phyloP scores from a whole-genome alignment of 139 green algal species.

The Zygnema circumcarinatum region DNA sequence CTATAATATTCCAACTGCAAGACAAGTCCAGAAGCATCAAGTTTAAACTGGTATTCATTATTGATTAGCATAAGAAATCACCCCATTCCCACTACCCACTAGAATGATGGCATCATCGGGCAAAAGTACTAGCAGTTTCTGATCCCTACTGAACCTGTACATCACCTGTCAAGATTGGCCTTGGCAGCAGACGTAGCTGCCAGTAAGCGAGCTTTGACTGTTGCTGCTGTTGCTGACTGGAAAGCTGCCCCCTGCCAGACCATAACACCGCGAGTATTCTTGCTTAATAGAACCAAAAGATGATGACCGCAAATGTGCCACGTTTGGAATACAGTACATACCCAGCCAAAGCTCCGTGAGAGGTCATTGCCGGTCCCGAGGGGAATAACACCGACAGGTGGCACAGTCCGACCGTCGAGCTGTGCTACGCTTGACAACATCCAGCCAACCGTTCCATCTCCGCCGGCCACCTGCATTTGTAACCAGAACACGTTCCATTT shows the following conservation, averaged over 20 bases:
- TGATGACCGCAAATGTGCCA: too few relatives aligned
- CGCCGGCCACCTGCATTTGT: slow-evolving; percentile 52
- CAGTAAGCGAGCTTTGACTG: slow-evolving; percentile 1
- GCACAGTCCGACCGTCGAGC: slow-evolving; percentile 7
- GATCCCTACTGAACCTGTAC: too few relatives aligned
- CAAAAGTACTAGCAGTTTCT: neutral
- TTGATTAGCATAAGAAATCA: too few relatives aligned
- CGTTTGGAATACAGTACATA: slow-evolving; percentile 29
- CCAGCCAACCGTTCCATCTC: slow-evolving; percentile 60
- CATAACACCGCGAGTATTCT: too few relatives aligned
- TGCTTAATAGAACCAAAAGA: too few relatives aligned
- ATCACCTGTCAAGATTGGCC: slow-evolving; percentile 36
- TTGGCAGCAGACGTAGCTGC: neutral
- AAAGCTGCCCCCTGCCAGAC: slow-evolving; percentile 30
- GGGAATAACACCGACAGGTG: slow-evolving; percentile 47
- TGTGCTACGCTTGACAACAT: slow-evolving; percentile 20
- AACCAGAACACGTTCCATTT: neutral
- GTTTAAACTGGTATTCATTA: too few relatives aligned
- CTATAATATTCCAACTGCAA: slow-evolving; percentile 33
- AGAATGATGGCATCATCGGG: neutral
- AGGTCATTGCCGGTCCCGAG: slow-evolving; percentile 62
- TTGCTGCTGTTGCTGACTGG: neutral
- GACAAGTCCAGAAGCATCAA: too few relatives aligned
- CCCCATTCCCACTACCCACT: neutral
- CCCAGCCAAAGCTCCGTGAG: slow-evolving; percentile 52